Percentiles rank a stretch among this genome's conserved stretches.
phyloP scores from a whole-genome alignment of 257 asterid genomes.

The Solanum bulbocastanum region DNA sequence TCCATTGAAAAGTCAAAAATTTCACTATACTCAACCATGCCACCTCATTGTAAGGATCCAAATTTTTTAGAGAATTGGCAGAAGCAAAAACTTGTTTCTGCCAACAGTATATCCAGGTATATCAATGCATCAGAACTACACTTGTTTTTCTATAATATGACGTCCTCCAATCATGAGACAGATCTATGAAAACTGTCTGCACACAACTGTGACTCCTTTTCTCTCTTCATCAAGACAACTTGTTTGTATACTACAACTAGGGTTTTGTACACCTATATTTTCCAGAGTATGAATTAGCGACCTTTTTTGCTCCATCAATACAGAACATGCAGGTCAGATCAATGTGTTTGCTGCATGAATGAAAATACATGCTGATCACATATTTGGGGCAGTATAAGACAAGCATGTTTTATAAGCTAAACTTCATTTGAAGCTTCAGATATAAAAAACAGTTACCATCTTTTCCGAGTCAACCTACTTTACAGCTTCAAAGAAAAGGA shows the following conservation, averaged over 20 bases:
- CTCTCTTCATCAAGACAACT: slow-evolving; percentile 13
- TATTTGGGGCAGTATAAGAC: background rate
- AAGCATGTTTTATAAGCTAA: background rate
- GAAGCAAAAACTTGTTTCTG: background rate
- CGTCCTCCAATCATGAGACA: slow-evolving; percentile 8
- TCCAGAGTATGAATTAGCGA: background rate
- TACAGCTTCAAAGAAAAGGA: slow-evolving; percentile 79
- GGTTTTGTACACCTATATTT: slow-evolving; percentile 5
- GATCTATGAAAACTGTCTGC: slow-evolving; percentile 7
- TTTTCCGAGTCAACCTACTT: slow-evolving; percentile 22
- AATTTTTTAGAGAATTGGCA: background rate
- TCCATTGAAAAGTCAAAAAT: background rate
- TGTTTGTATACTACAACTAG: slow-evolving; percentile 22
- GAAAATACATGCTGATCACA: slow-evolving; percentile 8
- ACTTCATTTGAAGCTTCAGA: background rate
- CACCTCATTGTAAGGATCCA: slow-evolving; percentile 1
- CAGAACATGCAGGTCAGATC: slow-evolving; percentile 5
- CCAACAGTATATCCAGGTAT: background rate
- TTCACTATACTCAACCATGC: background rate
- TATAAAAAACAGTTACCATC: slow-evolving; percentile 9
- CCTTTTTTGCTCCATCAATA: slow-evolving; percentile 6
- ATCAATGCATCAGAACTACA: background rate
- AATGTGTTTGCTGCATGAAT: slow-evolving; percentile 10
- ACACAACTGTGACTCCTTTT: slow-evolving; percentile 12
- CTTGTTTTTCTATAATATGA: background rate